Percentiles rank a stretch among this genome's conserved stretches.
Conservation (phyloP, 306 rosid genomes). For the Comarum palustre region DNA sequence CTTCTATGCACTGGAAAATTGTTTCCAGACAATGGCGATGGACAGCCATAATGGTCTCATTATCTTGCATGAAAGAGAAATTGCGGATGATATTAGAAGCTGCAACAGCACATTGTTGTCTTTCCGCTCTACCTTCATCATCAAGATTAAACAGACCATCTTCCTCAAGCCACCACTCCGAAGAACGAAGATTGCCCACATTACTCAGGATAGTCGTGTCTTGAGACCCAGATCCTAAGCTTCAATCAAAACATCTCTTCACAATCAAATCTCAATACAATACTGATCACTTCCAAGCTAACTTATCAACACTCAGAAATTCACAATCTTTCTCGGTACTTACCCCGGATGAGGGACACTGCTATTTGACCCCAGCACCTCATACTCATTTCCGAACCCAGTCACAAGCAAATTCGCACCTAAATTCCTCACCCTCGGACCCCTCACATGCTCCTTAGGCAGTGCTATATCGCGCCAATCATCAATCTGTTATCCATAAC, state of each 20-base stretch:
- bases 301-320: conserved; percentile 11
- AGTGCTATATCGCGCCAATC: conserved; percentile 96
- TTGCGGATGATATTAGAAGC: conserved; percentile 92
- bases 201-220: conserved; percentile 53
- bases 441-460: conserved; percentile 62
- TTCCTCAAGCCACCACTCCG: conserved; percentile 83
- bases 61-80: conserved; percentile 98
- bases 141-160: conserved; percentile 86
- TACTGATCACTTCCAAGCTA: conserved; percentile 12
- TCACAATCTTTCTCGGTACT: conserved; percentile 4
- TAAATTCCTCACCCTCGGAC: conserved; percentile 58
- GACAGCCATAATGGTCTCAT: conserved; percentile 90
- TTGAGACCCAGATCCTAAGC: conserved; percentile 52
- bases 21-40: conserved; percentile 94
- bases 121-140: conserved; percentile 90
- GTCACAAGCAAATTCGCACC: conserved; percentile 70
- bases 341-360: conserved; percentile 53
- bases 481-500: conserved; percentile 57
- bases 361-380: conserved; percentile 59
- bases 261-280: conserved; percentile 37
- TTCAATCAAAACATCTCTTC: conserved; percentile 32
- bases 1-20: conserved; percentile 84
- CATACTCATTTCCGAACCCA: conserved; percentile 83
- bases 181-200: conserved; percentile 48
- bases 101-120: conserved; percentile 82